A percentile compares a stretch with the other conserved stretches of the same genome.
These are phyloP conservation scores for Calonectria leucothoes DNA, from an alignment of 2,329 filamentous ascomycete species.

Conservation along the genomic window DNA sequence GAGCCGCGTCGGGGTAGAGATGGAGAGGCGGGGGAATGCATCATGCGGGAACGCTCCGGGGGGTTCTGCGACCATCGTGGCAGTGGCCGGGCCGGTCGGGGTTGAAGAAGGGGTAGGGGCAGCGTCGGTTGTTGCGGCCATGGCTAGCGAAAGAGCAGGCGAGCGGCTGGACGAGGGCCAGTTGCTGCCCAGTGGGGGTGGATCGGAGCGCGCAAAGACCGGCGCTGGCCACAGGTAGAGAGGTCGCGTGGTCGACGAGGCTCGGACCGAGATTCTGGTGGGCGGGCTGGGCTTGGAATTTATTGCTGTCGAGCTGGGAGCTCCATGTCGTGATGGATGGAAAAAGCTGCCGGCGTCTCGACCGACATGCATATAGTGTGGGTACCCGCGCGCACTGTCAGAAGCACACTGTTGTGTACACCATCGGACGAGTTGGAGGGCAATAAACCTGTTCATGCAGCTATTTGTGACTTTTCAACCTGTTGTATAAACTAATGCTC, in stretches of 20 bases:
- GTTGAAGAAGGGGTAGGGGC: conserved; percentile 16
- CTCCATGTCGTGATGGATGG: conserved; percentile 19
- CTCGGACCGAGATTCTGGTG: conserved; percentile 22
- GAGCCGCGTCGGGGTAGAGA: conserved; percentile 74
- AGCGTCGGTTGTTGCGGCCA: conserved; percentile 23
- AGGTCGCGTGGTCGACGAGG: conserved; percentile 2
- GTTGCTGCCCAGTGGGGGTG: conserved; percentile 32
- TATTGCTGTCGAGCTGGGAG: conserved; percentile 27
- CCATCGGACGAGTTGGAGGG: not conserved
- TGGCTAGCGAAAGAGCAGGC: not conserved
- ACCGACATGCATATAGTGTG: conserved; percentile 29
- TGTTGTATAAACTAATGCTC: not conserved
- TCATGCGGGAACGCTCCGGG: conserved; percentile 43
- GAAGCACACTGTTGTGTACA: conserved; percentile 16
- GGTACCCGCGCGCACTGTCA: conserved; percentile 15
- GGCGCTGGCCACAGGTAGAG: conserved; percentile 21
- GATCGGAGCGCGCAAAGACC: conserved; percentile 25
- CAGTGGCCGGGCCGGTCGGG: conserved; percentile 28
- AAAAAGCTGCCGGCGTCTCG: conserved; percentile 20
- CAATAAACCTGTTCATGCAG: no score
- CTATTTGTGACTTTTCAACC: not conserved
- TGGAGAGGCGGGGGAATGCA: conserved; percentile 63
- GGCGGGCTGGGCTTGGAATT: conserved; percentile 34
- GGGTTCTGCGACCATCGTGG: conserved; percentile 27
- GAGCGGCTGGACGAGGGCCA: conserved; percentile 12